These are phyloP conservation scores for Microdochium nivale DNA, from an alignment of 2,329 filamentous ascomycete genomes.

Conservation along the genomic window DNA sequence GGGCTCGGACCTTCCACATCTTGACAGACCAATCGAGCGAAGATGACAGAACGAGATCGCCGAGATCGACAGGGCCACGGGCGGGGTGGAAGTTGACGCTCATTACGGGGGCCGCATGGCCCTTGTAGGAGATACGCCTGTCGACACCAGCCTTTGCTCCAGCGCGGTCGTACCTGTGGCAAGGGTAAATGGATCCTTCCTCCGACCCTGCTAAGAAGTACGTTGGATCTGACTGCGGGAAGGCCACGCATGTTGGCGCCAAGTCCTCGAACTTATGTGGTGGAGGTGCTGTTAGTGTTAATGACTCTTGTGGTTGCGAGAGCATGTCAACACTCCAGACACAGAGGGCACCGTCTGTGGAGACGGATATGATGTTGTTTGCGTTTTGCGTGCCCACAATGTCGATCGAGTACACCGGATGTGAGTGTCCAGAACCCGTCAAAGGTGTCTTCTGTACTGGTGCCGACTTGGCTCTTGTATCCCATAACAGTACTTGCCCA, in stretches of 20 bases:
- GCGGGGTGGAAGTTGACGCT: slow-evolving; percentile 92
- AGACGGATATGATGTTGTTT: slow-evolving; percentile 96
- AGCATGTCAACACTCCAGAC: slow-evolving; percentile 98
- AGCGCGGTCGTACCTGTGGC: slow-evolving; percentile 93
- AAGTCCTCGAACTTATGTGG: slow-evolving; percentile 91
- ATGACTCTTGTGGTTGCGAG: slow-evolving; percentile 87
- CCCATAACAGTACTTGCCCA: slow-evolving; percentile 94
- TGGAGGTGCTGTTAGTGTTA: slow-evolving; percentile 77
- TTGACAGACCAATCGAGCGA: slow-evolving; percentile 96
- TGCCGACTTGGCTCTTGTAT: slow-evolving; percentile 79
- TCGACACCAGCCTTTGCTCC: slow-evolving; percentile 96
- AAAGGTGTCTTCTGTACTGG: slow-evolving; percentile 95
- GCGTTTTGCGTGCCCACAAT: slow-evolving; percentile 98
- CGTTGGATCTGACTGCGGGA: slow-evolving; percentile 89
- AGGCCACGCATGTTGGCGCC: slow-evolving; percentile 87
- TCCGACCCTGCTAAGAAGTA: slow-evolving; percentile 97
- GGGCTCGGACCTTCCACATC: slow-evolving; percentile 86
- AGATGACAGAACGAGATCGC: slow-evolving; percentile 85
- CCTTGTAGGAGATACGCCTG: slow-evolving; percentile 76
- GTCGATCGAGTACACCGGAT: slow-evolving; percentile 90
- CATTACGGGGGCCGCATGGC: slow-evolving; percentile 91
- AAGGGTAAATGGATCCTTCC: slow-evolving; percentile 92
- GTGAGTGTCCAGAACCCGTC: slow-evolving; percentile 89
- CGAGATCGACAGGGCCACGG: slow-evolving; percentile 84
- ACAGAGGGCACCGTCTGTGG: slow-evolving; percentile 92